Percentiles rank a stretch among this genome's conserved stretches.
These are phyloP conservation scores for Diaporthe humulicola DNA, from an alignment of 2,329 filamentous ascomycete genomes.

Conservation along the genomic window DNA sequence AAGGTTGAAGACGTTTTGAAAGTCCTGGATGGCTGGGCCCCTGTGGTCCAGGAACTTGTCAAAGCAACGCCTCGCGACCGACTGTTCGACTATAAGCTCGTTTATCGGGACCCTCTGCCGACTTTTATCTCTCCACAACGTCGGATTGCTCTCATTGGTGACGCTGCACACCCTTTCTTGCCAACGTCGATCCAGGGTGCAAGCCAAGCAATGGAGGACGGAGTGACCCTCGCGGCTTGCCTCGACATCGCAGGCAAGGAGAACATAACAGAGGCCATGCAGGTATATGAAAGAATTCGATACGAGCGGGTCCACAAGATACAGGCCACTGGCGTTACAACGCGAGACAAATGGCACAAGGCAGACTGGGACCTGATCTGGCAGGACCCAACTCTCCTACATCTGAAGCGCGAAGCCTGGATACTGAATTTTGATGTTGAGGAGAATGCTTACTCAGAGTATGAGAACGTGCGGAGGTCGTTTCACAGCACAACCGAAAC, in stretches of 20 bases:
- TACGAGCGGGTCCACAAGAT: conserved; percentile 61
- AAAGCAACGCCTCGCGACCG: conserved; percentile 53
- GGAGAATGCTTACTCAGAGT: conserved; percentile 54
- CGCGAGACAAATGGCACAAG: conserved; percentile 65
- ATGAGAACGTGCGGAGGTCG: not conserved
- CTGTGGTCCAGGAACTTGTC: conserved; percentile 59
- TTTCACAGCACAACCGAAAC: not conserved
- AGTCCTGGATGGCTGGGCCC: conserved; percentile 61
- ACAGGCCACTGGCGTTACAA: conserved; percentile 61
- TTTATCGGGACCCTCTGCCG: conserved; percentile 58
- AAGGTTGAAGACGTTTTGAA: conserved; percentile 56
- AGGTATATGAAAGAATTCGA: conserved; percentile 59
- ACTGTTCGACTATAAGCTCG: conserved; percentile 54
- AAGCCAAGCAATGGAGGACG: conserved; percentile 64
- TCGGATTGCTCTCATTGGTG: conserved; percentile 60
- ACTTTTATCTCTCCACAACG: conserved; percentile 56
- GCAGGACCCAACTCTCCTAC: conserved; percentile 57
- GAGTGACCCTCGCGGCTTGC: conserved; percentile 59
- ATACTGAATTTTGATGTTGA: conserved; percentile 63
- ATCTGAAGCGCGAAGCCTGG: conserved; percentile 62
- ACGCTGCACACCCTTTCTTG: conserved; percentile 64
- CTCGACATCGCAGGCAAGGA: conserved; percentile 51
- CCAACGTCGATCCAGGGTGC: conserved; percentile 62
- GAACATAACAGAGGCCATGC: conserved; percentile 56
- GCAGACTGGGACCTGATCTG: conserved; percentile 62